Base-by-base conservation (phyloP, 23 red algal species). In the Gracilariopsis chorda region DNA sequence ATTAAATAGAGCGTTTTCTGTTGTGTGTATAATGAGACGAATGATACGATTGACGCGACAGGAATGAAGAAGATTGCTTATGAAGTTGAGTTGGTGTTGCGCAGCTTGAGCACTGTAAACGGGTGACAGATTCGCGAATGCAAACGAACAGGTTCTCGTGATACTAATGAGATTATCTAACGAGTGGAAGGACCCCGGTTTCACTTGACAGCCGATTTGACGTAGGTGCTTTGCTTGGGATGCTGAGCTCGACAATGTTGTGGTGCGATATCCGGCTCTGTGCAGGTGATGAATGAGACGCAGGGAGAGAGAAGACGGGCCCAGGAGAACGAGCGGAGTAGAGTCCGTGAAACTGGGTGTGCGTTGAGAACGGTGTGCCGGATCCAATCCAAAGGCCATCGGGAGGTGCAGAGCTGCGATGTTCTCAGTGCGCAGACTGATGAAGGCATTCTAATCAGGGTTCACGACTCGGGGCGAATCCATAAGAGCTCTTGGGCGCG, bases 41-140 rank as follows among this genome's bases (percentile, higher is more conserved):
- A 42, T 42, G 28, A 73, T 42, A 7, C 40, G 32, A 17, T 73
- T 73, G 67, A 73, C 67, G 37, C 67, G 67, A 73, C 67, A 73
- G n/a, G 67, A 36, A 27, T 33, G 24, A 42, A 73, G 67, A 73
- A 73, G 21, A 42, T 73, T 73, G 5, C 67, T 36, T 0, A 73
- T 73, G 40, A 73, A 42, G 47, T 36, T n/a, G 28, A 73, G 7
- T 25, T 73, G 67, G 10, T 45, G 6, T 0, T 8, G 5, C 20
- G 67, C 67, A 28, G 42, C 67, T 45, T 73, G 67, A 4, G n/a
- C 39, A 4, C 39, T 73, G 42, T 73, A 42, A 73, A 35, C 17
- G 7, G 67, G 40, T 24, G 40, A 20, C 17, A 73, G 39, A 73
- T 42, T 73, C 8, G 39, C 42, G 23, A 73, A 25, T 42, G 47